Conservation (phyloP, 768 basidiomycete species). For the Suillus sp. region DNA sequence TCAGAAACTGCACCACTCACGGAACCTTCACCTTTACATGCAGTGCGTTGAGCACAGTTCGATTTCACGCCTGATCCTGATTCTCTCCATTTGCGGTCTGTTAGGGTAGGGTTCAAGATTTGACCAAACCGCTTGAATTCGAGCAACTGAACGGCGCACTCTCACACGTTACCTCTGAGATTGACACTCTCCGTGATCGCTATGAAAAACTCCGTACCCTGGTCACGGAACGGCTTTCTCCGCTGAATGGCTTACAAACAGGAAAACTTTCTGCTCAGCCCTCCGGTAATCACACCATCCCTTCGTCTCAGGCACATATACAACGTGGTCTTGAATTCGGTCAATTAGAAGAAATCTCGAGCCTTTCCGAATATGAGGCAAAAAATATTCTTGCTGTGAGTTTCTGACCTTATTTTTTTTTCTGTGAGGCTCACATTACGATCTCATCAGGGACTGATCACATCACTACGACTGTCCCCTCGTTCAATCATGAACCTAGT, state of each 20-base stretch:
- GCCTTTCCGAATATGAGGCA: slow-evolving; percentile 27
- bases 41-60: not conserved
- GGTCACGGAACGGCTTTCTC: slow-evolving; percentile 21
- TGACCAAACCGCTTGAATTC: slow-evolving; percentile 23
- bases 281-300: not conserved
- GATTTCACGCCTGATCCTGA: not conserved
- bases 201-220: slow-evolving; percentile 28
- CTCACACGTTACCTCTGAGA: slow-evolving; percentile 26
- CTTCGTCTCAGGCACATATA: not conserved
- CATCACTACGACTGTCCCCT: not conserved
- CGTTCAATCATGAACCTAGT: not conserved
- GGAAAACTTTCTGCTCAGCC: not conserved
- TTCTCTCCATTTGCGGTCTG: not conserved
- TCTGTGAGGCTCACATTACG: not conserved
- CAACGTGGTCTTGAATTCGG: slow-evolving; percentile 6
- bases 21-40: no score
- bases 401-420: not conserved
- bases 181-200: slow-evolving; percentile 26
- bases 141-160: slow-evolving; percentile 29
- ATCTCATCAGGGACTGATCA: not conserved
- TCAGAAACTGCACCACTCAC: not conserved
- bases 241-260: not conserved
- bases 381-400: slow-evolving; percentile 27
- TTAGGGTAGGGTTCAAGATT: not conserved
- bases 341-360: slow-evolving; percentile 16